Evolutionary conservation across 2,329 filamentous ascomycete species (phyloP).

Genomic region (Dactylellina parvicollis): DNA sequence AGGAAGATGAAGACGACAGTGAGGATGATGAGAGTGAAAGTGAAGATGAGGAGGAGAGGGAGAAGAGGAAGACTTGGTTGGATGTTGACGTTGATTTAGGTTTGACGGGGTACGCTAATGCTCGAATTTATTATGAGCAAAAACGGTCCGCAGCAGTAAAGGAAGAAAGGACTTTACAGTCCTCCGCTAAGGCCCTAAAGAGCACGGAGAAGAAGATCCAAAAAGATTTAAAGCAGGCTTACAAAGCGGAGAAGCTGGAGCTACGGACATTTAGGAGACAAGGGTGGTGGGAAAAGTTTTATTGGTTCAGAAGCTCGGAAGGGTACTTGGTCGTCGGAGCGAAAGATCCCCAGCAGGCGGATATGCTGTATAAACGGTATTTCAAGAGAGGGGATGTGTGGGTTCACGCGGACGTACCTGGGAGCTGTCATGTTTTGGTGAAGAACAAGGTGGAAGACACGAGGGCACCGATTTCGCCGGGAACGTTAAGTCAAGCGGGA

Average conservation of each 20-base stretch:
- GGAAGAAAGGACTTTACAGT: slow-evolving; percentile 83
- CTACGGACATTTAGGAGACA: slow-evolving; percentile 82
- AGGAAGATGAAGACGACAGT: slow-evolving; percentile 70
- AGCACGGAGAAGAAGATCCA: slow-evolving; percentile 89
- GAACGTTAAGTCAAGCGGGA: slow-evolving; percentile 89
- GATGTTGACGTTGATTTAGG: slow-evolving; percentile 85
- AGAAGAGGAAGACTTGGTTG: slow-evolving; percentile 65
- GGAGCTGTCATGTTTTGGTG: slow-evolving; percentile 84
- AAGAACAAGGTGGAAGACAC: slow-evolving; percentile 83
- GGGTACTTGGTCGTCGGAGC: slow-evolving; percentile 91
- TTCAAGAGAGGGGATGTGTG: slow-evolving; percentile 90
- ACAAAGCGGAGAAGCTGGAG: slow-evolving; percentile 91
- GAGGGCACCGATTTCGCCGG: slow-evolving; percentile 88
- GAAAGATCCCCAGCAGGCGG: slow-evolving; percentile 87
- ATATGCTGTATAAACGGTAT: slow-evolving; percentile 87
- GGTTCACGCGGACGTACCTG: slow-evolving; percentile 87
- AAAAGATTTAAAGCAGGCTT: slow-evolving; percentile 82
- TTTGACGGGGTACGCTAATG: slow-evolving; percentile 86
- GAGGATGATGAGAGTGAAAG: slow-evolving; percentile 65
- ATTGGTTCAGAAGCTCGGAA: slow-evolving; percentile 94
- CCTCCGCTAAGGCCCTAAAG: slow-evolving; percentile 83
- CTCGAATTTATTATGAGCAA: slow-evolving; percentile 89
- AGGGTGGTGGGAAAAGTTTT: slow-evolving; percentile 97
- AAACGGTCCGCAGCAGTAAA: slow-evolving; percentile 85
- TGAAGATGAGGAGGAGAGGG: slow-evolving; percentile 60